These are phyloP conservation scores for Phyllosticta citrichinensis DNA, from an alignment of 2,329 filamentous ascomycete genomes.

Conservation along the genomic window DNA sequence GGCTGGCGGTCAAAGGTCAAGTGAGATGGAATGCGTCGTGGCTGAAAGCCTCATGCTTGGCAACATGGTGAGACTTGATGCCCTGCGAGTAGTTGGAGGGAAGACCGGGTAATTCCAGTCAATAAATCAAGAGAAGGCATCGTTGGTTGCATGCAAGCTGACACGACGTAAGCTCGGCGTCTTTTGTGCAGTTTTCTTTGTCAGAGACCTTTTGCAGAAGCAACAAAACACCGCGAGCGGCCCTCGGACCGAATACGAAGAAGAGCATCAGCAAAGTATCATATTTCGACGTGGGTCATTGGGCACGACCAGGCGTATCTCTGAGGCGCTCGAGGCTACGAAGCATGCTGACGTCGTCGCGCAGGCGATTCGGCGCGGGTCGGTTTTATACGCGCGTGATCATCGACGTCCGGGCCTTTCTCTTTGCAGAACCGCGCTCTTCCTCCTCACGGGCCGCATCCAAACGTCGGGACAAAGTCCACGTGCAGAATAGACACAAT, in stretches of 20 bases:
- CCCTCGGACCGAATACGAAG: neutral
- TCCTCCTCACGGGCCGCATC: neutral
- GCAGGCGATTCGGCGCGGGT: neutral
- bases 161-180: neutral
- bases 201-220: neutral
- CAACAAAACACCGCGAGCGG: neutral
- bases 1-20: neutral
- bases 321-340: neutral
- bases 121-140: neutral
- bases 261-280: neutral
- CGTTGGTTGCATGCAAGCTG: neutral
- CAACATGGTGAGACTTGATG: neutral
- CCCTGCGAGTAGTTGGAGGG: neutral
- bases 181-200: neutral
- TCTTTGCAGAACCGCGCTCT: neutral
- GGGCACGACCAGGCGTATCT: neutral
- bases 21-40: neutral
- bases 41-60: neutral
- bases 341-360: neutral
- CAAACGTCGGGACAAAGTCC: neutral
- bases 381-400: neutral
- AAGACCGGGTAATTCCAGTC: neutral
- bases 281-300: neutral
- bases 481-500: neutral
- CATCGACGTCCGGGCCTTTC: neutral